Percentiles rank a stretch among this genome's conserved stretches.
phyloP scores from a whole-genome alignment of 495 filamentous ascomycete species.

The Aspergillus baeticus region DNA sequence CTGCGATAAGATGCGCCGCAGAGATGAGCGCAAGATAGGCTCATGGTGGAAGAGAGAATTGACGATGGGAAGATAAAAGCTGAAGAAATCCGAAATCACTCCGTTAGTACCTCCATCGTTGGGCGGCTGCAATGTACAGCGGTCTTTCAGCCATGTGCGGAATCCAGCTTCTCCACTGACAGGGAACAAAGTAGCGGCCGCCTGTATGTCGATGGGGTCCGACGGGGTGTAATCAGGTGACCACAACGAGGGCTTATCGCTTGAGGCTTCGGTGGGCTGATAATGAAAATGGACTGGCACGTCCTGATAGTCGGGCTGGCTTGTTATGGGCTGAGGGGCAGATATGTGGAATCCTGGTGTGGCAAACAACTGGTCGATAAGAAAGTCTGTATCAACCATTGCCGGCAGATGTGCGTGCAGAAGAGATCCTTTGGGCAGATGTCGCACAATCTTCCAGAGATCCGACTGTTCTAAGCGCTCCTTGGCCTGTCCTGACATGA shows the following conservation, averaged over 20 bases:
- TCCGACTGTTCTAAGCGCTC: slow-evolving; percentile 75
- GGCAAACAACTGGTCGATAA: slow-evolving; percentile 66
- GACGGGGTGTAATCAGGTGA: slow-evolving; percentile 53
- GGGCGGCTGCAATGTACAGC: slow-evolving; percentile 75
- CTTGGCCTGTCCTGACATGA: slow-evolving; percentile 83
- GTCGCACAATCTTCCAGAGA: slow-evolving; percentile 79
- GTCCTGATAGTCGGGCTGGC: slow-evolving; percentile 42
- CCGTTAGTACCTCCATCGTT: slow-evolving; percentile 74
- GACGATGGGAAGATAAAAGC: slow-evolving; percentile 65
- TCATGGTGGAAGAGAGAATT: slow-evolving; percentile 81
- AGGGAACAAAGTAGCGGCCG: slow-evolving; percentile 73
- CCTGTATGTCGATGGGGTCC: slow-evolving; percentile 55
- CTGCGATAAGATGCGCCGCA: slow-evolving; percentile 64
- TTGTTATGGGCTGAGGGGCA: slow-evolving; percentile 51
- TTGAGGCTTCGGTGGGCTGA: slow-evolving; percentile 14
- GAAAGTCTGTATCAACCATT: slow-evolving; percentile 82
- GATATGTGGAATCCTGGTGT: slow-evolving; percentile 75
- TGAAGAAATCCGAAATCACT: slow-evolving; percentile 78
- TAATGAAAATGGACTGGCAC: slow-evolving; percentile 54
- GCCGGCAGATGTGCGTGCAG: slow-evolving; percentile 87
- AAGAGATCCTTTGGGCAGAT: slow-evolving; percentile 88
- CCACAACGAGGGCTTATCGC: slow-evolving; percentile 56
- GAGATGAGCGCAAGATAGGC: slow-evolving; percentile 78
- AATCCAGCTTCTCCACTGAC: slow-evolving; percentile 68
- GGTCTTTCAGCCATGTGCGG: slow-evolving; percentile 69